These are phyloP conservation scores for Thelephora ganbajun DNA, from an alignment of 768 basidiomycete species.

Conservation along the genomic window DNA sequence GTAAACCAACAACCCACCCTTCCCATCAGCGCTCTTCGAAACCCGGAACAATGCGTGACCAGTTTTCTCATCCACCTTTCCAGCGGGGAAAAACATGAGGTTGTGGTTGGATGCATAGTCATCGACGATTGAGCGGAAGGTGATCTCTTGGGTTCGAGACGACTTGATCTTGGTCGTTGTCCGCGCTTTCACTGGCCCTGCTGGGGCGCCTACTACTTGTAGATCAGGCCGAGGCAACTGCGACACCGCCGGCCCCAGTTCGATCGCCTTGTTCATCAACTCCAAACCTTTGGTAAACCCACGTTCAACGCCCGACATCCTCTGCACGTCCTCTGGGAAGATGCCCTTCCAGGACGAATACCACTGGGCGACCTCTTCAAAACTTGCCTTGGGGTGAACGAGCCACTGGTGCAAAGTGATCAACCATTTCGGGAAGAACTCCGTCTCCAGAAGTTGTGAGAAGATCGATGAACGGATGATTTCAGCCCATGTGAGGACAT, in stretches of 20 bases:
- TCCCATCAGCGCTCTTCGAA: constrained; percentile 64
- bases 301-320: constrained; percentile 46
- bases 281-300: constrained; percentile 86
- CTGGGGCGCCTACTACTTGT: constrained; percentile 24
- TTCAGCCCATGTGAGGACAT: constrained; percentile 63
- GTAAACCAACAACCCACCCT: constrained; percentile 80
- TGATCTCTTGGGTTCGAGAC: constrained; percentile 63
- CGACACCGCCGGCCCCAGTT: constrained; percentile 68
- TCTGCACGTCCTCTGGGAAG: constrained; percentile 62
- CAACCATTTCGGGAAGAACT: constrained; percentile 97
- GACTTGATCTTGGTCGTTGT: constrained; percentile 27
- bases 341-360: constrained; percentile 76
- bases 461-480: constrained; percentile 68
- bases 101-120: constrained; percentile 78
- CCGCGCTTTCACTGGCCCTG: constrained; percentile 16
- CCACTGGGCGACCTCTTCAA: constrained; percentile 91
- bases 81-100: constrained; percentile 79
- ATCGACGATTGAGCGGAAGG: constrained; percentile 88
- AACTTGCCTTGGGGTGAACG: constrained; percentile 73
- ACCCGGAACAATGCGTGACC: constrained; percentile 86
- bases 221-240: constrained; percentile 58
- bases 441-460: constrained; percentile 72
- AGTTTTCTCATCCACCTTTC: constrained; percentile 70
- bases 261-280: constrained; percentile 89
- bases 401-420: constrained; percentile 89